These are phyloP conservation scores for Purshia tridentata DNA, from an alignment of 306 rosid genomes.

Conservation along the genomic window DNA sequence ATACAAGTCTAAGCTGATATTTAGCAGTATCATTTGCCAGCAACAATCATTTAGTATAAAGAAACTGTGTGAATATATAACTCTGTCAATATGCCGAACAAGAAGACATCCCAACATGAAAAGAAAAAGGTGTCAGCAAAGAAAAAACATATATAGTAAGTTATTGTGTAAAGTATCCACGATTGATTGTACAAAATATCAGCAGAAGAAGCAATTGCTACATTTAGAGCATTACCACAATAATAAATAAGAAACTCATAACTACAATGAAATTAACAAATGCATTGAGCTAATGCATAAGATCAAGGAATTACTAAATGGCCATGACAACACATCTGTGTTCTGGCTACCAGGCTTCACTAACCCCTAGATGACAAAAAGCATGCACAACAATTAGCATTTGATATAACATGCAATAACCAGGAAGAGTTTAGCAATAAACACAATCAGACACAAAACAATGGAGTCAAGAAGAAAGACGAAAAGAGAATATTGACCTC, in stretches of 20 bases:
- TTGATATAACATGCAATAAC: constrained; percentile 30
- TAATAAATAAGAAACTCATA: constrained; percentile 18
- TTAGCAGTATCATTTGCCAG: background rate
- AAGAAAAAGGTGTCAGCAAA: background rate
- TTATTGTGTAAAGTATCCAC: background rate
- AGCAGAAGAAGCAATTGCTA: constrained; percentile 2
- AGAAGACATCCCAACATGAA: background rate
- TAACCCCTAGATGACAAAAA: constrained; percentile 61
- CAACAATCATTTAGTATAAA: background rate
- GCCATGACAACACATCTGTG: constrained; percentile 64
- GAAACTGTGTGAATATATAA: background rate
- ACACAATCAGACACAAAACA: constrained; percentile 11
- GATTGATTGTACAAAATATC: background rate
- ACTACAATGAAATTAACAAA: constrained; percentile 29
- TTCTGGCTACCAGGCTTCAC: constrained; percentile 74
- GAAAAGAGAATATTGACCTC: constrained; percentile 21
- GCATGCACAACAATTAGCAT: constrained; percentile 51
- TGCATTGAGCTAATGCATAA: constrained; percentile 40
- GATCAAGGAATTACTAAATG: constrained; percentile 73
- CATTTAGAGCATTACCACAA: constrained; percentile 12
- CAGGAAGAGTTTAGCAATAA: constrained; percentile 8
- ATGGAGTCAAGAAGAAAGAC: background rate
- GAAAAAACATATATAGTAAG: background rate
- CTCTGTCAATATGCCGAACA: background rate
- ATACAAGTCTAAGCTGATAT: background rate